Percentiles rank a stretch among this genome's conserved stretches.
These are phyloP conservation scores for Trametes hirsuta DNA, from an alignment of 1,284 basidiomycete species.

Conservation along the genomic window DNA sequence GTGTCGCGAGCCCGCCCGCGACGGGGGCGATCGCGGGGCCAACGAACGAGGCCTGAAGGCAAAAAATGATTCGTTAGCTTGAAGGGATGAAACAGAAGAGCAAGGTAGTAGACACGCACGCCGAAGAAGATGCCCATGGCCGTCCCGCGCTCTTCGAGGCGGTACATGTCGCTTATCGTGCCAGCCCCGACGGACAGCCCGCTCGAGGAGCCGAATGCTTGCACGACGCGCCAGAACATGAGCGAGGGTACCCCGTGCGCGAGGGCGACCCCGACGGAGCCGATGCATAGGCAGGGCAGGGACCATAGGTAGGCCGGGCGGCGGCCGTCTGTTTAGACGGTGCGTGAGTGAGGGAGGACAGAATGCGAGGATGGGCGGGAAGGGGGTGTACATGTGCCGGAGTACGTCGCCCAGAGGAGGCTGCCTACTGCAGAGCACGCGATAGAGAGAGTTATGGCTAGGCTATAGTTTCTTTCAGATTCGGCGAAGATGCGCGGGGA, in stretches of 20 bases:
- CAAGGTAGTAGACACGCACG: conserved; percentile 31
- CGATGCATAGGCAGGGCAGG: conserved; percentile 63
- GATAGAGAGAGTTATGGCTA: conserved; percentile 50
- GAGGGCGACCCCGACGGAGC: conserved; percentile 61
- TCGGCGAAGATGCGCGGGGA: background rate
- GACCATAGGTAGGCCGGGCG: conserved; percentile 60
- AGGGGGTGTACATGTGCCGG: conserved; percentile 46
- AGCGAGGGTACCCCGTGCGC: conserved; percentile 51
- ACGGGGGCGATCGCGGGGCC: conserved; percentile 41
- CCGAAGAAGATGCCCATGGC: conserved; percentile 53
- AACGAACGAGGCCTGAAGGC: conserved; percentile 33
- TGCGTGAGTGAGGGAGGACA: background rate
- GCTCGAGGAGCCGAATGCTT: conserved; percentile 57
- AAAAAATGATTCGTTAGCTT: background rate
- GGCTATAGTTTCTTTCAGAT: conserved; percentile 26
- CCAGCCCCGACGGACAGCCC: conserved; percentile 52
- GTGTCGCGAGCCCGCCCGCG: conserved; percentile 47
- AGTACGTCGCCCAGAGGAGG: conserved; percentile 37
- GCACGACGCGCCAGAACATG: conserved; percentile 64
- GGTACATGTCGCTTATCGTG: conserved; percentile 54
- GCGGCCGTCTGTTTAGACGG: conserved; percentile 54
- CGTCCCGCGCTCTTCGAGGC: conserved; percentile 47
- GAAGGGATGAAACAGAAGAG: too few relatives aligned
- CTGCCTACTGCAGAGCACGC: conserved; percentile 3
- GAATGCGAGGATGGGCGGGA: too few relatives aligned